Base-by-base conservation (phyloP, 495 filamentous ascomycete genomes). In the Aeminium ludgeri region DNA sequence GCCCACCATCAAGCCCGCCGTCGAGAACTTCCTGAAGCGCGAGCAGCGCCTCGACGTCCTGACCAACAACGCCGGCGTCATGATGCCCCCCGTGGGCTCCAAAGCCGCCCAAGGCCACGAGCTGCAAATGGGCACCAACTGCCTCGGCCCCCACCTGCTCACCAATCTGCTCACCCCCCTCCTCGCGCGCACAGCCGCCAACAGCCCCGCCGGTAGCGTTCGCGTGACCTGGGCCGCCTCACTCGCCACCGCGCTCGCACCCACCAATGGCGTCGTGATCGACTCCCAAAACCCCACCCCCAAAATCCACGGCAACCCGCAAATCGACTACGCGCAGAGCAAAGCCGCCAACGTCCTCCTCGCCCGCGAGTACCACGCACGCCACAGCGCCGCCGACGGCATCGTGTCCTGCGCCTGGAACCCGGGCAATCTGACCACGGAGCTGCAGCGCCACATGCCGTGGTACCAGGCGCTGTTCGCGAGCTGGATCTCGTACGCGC, bases 21-120 rank as follows among this genome's bases (percentile, higher is more conserved):
- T 51, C 7, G 46, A 58, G 0, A 44, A 47, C 12, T 70, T 73
- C 51, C 38, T 60, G 13, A 10, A n/a, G 1, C 52, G 52, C 34
- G 65, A 71, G 44, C 20, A 30, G 1, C 41, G 55, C 3, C 57
- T 73, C n/a, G 59, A 73, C 54, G 60, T 67, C 29, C 53, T 73
- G 15, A 47, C 56, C 12, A 62, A 68, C 42, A 72, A 70, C 55
- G 66, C 68, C 11, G 68, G 57, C n/a, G 57, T 72, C 17, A 61
- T 62, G 55, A 36, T 44, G 10, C 58, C 62, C 1, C 64, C 66
- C 1, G 25, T 12, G 2, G 67, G 58, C 15, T 55, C 37, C 18
- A 55, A 51, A 17, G 53, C 56, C 16, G 42, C 46, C 0, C 55
- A 57, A 44, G 44, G 60, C 8, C 55, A 62, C 43, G 68, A 70